These are phyloP conservation scores for Dalbergia oliveri DNA, from an alignment of 306 rosid genomes.

Conservation along the genomic window DNA sequence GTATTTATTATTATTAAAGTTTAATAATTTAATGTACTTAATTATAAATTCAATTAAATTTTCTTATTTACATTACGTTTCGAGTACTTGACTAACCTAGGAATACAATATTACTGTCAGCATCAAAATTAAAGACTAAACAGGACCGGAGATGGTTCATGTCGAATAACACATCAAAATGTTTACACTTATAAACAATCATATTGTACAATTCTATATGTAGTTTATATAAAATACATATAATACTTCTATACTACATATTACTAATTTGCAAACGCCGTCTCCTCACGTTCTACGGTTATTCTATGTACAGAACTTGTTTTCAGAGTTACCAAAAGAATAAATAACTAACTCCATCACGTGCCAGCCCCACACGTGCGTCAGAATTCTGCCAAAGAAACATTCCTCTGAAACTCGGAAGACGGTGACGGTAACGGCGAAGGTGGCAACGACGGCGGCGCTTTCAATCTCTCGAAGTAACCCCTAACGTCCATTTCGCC, in stretches of 20 bases:
- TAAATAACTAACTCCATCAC: conserved; percentile 39
- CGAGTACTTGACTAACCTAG: too few species aligned
- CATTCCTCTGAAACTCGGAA: conserved; percentile 29
- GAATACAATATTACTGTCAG: too few species aligned
- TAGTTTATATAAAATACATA: background rate
- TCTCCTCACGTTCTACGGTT: conserved; percentile 48
- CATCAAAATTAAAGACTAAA: too few species aligned
- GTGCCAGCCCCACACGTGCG: conserved; percentile 47
- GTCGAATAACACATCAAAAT: conserved; percentile 15
- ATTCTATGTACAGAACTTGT: conserved; percentile 49
- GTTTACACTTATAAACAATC: conserved; percentile 37
- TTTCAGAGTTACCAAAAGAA: background rate
- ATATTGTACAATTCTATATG: conserved; percentile 42
- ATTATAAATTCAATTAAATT: too few species aligned
- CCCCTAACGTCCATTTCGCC: conserved; percentile 54
- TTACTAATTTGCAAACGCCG: conserved; percentile 35
- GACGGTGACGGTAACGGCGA: conserved; percentile 66
- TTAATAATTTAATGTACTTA: too few species aligned
- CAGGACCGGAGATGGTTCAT: background rate
- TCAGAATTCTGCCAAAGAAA: conserved; percentile 58
- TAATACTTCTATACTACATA: too few species aligned
- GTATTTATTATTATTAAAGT: too few species aligned
- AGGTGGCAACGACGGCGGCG: conserved; percentile 66
- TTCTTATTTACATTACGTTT: too few species aligned
- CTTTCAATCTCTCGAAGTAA: conserved; percentile 58